These are phyloP conservation scores for Dianthus caryophyllus DNA, from an alignment of 148 eudicot species.

Conservation along the genomic window DNA sequence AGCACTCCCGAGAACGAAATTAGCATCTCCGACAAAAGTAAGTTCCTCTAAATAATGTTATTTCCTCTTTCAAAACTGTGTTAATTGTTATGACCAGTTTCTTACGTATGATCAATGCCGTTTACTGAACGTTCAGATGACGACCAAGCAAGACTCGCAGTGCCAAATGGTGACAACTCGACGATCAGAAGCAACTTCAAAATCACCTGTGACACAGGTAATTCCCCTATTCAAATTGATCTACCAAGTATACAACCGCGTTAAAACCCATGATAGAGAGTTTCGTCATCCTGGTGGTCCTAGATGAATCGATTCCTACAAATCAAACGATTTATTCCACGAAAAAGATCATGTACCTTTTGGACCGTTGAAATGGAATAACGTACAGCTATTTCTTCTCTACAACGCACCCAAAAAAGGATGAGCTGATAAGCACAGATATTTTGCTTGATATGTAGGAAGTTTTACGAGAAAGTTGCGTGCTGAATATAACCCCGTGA, in stretches of 20 bases:
- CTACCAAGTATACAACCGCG: background rate
- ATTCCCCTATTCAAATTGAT: background rate
- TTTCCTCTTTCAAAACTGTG: background rate
- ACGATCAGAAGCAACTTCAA: conserved; percentile 21
- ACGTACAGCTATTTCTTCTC: background rate
- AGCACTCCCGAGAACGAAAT: conserved; percentile 30
- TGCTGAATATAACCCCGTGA: background rate
- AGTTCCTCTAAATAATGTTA: conserved; percentile 10
- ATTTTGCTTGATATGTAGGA: conserved; percentile 1
- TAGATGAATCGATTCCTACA: no score
- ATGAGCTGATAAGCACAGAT: conserved; percentile 3
- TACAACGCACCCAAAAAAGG: background rate
- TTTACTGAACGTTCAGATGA: conserved; percentile 26
- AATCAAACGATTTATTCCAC: no score
- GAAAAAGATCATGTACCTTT: background rate
- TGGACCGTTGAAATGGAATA: conserved; percentile 17
- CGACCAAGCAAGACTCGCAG: conserved; percentile 19
- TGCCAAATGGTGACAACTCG: conserved; percentile 15
- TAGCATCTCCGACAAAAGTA: conserved; percentile 33
- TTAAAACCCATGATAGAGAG: no score
- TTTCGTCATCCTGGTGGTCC: no score
- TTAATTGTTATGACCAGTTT: background rate
- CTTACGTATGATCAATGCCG: background rate
- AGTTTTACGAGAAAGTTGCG: background rate
- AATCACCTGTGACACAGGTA: conserved; percentile 27